Evolutionary conservation across 805 yeast species (phyloP), one percentile per base, ranked within the genome.

Genomic region (Candida maltosa): DNA sequence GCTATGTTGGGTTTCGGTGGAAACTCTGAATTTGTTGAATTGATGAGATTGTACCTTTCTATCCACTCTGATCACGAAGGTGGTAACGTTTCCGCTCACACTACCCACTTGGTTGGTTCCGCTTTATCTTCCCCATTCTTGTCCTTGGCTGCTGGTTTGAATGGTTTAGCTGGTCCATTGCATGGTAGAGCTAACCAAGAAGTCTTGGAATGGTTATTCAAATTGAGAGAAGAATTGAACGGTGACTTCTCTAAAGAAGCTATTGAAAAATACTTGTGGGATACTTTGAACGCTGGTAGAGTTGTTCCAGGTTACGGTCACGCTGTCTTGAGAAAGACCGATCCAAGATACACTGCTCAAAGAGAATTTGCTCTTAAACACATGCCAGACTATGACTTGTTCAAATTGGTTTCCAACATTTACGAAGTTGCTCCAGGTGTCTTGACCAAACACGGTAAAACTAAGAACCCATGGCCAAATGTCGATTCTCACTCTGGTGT

Each of bases 251-350:
- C 75, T 46, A 60, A 68, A 46, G 69, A 58, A 39, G 73, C 76
- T 51, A 80, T 84, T 46, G 79, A 76, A 60, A 67, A 70, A 47
- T 78, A 80, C 69, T 65, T 84, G 51, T 83, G 93, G 93, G 70
- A 70, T 26, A 65, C 83, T 34, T 71, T 84, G 47, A 77, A 80
- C 60, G 68, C 80, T 31, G 86, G 86, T 42, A 75, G 88, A 52
- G 93, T 84, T 41, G 80, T 84, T 44, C 94, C 94, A 44, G 94
- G 94, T 42, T 85, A 85, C 67, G 94, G 94, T 31, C 94, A 84
- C 60, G 93, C 93, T 37, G 93, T 84, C 34, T 71, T 84, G 60
- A 74, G 94, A 65, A 78, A 76, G 71, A 79, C 91, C 33, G 93
- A 84, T 61, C 93, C 93, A 41, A 73, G 93, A 51, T 84, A 78